Conservation (phyloP, 2,329 filamentous ascomycete genomes). For the Shiraia sp. region DNA sequence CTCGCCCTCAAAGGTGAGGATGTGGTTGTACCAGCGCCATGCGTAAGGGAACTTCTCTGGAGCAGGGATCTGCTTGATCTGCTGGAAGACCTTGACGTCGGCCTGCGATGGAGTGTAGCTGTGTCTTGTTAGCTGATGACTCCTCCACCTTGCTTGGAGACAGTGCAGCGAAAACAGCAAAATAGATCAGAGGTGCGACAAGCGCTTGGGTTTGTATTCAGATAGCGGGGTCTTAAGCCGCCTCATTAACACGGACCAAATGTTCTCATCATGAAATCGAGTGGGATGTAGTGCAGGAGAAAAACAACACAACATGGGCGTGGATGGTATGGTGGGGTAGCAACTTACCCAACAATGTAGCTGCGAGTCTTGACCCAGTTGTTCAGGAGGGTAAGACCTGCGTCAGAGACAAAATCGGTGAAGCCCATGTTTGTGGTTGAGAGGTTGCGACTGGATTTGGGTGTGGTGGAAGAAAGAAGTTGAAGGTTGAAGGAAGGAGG, state of each 20-base stretch:
- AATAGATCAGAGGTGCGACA: conserved; percentile 71
- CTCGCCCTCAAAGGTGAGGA: conserved; percentile 88
- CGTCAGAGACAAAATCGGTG: conserved; percentile 68
- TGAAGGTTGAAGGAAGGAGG: conserved; percentile 18
- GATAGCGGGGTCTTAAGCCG: conserved; percentile 86
- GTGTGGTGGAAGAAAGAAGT: conserved; percentile 10
- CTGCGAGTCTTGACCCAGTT: conserved; percentile 74
- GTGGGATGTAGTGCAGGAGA: conserved; percentile 26
- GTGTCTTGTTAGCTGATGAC: conserved; percentile 26
- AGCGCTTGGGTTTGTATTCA: conserved; percentile 77
- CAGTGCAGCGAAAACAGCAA: conserved; percentile 18
- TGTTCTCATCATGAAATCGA: conserved; percentile 72
- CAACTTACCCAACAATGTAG: conserved; percentile 81
- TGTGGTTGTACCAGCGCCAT: conserved; percentile 99
- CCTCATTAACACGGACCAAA: conserved; percentile 97
- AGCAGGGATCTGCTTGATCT: conserved; percentile 73
- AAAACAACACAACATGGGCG: conserved; percentile 16
- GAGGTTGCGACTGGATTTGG: conserved; percentile 13
- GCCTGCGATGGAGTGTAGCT: conserved; percentile 81
- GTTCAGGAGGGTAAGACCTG: conserved; percentile 71
- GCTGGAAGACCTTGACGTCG: conserved; percentile 95
- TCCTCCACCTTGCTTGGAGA: conserved; percentile 9
- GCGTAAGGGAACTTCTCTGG: conserved; percentile 89
- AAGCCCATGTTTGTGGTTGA: conserved; percentile 64
- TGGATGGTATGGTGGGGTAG: conserved; percentile 35